These are phyloP conservation scores for Solanum chilense DNA, from an alignment of 257 asterid species.

Conservation along the genomic window DNA sequence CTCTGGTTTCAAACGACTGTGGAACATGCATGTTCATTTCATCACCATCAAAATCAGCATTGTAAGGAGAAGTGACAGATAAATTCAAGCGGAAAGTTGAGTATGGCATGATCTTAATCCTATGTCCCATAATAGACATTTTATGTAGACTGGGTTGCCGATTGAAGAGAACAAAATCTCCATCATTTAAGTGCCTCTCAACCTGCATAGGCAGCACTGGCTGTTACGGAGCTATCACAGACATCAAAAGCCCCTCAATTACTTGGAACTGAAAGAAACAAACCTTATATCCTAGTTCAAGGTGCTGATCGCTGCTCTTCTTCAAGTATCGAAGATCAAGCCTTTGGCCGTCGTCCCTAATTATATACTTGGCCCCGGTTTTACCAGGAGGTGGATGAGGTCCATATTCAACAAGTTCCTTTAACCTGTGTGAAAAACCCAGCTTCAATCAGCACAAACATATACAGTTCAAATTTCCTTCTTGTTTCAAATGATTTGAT, in stretches of 20 bases:
- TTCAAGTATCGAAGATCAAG: conserved; percentile 97
- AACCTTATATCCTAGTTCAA: conserved; percentile 95
- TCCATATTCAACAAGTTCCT: conserved; percentile 98
- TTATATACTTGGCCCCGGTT: conserved; percentile 97
- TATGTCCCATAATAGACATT: conserved; percentile 99
- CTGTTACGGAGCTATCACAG: background rate
- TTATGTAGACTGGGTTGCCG: conserved; percentile 98
- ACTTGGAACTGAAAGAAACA: background rate
- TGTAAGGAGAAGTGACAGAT: conserved; percentile 97
- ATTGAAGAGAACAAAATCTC: conserved; percentile 92
- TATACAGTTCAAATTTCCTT: background rate
- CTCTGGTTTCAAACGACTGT: conserved; percentile 99
- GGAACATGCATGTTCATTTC: conserved; percentile 99
- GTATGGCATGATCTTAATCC: conserved; percentile 97
- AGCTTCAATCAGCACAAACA: conserved; percentile 2
- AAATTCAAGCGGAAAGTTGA: conserved; percentile 92
- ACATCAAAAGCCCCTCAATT: background rate
- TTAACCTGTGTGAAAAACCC: conserved; percentile 46
- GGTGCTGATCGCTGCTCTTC: conserved; percentile 95
- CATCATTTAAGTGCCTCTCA: conserved; percentile 97
- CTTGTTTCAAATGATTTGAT: background rate
- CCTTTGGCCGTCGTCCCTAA: conserved; percentile 99
- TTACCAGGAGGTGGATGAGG: conserved; percentile 99
- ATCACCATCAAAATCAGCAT: conserved; percentile 99
- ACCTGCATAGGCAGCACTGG: conserved; percentile 46